Conservation (phyloP, 2,329 filamentous ascomycete species). For the Colletotrichum sublineola region DNA sequence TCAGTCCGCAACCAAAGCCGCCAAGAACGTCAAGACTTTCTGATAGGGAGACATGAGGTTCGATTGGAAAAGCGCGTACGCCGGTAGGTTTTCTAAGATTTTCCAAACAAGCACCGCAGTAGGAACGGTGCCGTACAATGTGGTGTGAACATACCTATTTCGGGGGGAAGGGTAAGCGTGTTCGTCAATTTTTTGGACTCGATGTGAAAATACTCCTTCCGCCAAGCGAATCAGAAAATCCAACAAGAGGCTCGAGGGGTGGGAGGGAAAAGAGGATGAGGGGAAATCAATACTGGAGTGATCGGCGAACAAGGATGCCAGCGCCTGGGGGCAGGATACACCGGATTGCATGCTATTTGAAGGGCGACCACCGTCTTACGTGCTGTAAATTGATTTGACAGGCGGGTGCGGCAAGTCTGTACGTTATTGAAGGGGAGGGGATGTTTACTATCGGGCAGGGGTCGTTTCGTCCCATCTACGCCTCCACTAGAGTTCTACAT, state of each 20-base stretch:
- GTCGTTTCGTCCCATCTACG: slow-evolving; percentile 20
- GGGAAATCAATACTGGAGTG: neutral
- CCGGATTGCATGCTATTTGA: neutral
- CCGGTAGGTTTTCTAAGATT: neutral
- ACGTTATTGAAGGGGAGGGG: neutral
- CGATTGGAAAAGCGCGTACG: neutral
- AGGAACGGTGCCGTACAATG: neutral
- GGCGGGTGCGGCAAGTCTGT: neutral
- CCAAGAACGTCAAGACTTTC: neutral
- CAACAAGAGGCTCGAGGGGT: neutral
- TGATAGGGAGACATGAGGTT: neutral
- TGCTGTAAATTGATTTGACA: neutral
- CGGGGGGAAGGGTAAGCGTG: neutral
- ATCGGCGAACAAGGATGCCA: slow-evolving; percentile 14
- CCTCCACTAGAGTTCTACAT: too few relatives aligned
- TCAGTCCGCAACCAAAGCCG: neutral
- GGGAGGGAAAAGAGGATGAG: neutral
- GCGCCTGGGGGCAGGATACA: neutral
- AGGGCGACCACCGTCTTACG: neutral
- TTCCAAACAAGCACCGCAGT: neutral
- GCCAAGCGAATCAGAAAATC: neutral
- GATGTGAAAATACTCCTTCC: neutral
- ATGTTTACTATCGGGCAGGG: neutral
- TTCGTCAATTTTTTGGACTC: neutral
- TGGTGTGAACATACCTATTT: too few relatives aligned